Conservation (phyloP, 2,329 filamentous ascomycete genomes). For the Fusarium virguliforme region DNA sequence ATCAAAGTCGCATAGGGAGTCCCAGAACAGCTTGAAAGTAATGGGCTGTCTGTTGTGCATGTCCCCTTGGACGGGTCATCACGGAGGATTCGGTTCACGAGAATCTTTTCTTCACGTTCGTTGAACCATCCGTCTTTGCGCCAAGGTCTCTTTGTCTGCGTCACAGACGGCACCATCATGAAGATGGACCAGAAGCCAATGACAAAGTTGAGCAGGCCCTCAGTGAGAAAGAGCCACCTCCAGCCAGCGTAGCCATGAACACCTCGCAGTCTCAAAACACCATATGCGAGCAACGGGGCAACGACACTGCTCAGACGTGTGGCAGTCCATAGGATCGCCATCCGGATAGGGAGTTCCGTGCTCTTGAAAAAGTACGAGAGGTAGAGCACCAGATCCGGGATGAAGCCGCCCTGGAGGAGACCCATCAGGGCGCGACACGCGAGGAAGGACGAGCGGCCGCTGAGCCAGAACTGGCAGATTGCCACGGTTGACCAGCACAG, state of each 20-base stretch:
- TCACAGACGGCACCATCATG: background rate
- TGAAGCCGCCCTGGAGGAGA: constrained; percentile 32
- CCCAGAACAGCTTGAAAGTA: constrained; percentile 62
- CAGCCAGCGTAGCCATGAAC: background rate
- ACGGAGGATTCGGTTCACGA: constrained; percentile 69
- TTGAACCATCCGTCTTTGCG: background rate
- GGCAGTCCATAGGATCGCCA: background rate
- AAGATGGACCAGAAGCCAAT: constrained; percentile 3
- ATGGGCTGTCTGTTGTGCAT: constrained; percentile 71
- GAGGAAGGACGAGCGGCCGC: constrained; percentile 51
- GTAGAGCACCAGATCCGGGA: constrained; percentile 66
- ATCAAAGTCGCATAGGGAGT: constrained; percentile 4
- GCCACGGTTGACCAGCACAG: constrained; percentile 44
- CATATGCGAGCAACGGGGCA: background rate
- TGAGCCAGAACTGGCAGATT: constrained; percentile 50
- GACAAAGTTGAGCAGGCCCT: background rate
- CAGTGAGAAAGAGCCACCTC: constrained; percentile 1
- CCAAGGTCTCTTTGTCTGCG: background rate
- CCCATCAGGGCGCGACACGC: constrained; percentile 16
- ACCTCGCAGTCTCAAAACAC: background rate
- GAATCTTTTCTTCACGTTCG: constrained; percentile 64
- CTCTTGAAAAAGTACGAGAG: constrained; percentile 74
- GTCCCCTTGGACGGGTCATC: constrained; percentile 70
- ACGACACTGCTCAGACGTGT: background rate
- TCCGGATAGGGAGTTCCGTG: background rate